A percentile compares a stretch with the other conserved stretches of the same genome.
phyloP scores from a whole-genome alignment of 768 basidiomycete species.

The Pleurotus tuoliensis region DNA sequence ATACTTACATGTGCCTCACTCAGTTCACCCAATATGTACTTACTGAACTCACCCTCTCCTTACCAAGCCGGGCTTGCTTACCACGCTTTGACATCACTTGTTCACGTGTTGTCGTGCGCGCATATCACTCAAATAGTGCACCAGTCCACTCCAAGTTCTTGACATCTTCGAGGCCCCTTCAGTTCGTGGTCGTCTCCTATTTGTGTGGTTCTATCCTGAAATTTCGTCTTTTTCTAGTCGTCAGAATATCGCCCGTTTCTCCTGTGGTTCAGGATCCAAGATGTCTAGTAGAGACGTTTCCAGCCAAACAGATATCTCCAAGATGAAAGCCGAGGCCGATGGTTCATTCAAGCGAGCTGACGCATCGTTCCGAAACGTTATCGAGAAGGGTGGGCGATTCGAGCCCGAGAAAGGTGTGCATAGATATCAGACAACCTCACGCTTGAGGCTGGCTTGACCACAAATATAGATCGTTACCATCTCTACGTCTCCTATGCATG shows the following conservation, averaged over 20 bases:
- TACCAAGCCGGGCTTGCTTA: conserved; percentile 4
- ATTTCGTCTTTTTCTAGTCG: background rate
- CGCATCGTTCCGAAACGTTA: conserved; percentile 50
- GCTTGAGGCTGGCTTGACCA: background rate
- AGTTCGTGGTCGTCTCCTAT: background rate
- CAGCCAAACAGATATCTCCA: conserved; percentile 45
- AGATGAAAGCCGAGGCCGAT: conserved; percentile 42
- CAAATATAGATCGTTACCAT: conserved; percentile 74
- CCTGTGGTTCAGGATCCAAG: background rate
- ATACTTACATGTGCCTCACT: too few relatives aligned
- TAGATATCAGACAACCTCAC: background rate
- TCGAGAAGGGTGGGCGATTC: conserved; percentile 57
- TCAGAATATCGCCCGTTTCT: background rate
- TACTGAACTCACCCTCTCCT: background rate
- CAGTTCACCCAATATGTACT: too few relatives aligned
- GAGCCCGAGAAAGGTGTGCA: conserved; percentile 71
- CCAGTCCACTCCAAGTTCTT: background rate
- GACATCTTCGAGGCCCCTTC: background rate
- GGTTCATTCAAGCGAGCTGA: conserved; percentile 52
- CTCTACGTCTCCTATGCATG: conserved; percentile 88
- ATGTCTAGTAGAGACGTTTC: conserved; percentile 23
- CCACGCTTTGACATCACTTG: background rate
- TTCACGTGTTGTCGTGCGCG: background rate
- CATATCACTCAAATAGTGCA: background rate
- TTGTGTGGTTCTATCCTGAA: background rate